Percentiles rank a stretch among this genome's conserved stretches.
Conservation (phyloP, 768 basidiomycete genomes). For the Tephrocybe sp. region DNA sequence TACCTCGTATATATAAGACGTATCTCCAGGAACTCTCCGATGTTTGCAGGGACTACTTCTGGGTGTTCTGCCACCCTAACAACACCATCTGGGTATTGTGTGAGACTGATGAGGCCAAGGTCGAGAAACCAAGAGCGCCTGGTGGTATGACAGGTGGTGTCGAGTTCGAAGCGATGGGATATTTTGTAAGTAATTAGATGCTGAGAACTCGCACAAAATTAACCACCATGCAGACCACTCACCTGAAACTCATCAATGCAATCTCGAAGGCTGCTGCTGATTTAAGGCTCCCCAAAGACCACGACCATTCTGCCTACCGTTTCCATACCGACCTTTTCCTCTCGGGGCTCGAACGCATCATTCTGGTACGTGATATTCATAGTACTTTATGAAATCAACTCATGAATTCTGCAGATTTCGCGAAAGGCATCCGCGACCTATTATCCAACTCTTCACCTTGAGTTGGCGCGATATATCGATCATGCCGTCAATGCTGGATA, state of each 20-base stretch:
- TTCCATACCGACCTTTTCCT: slow-evolving; percentile 89
- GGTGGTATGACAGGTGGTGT: slow-evolving; percentile 99
- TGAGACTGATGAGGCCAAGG: slow-evolving; percentile 81
- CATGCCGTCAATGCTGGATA: slow-evolving; percentile 65
- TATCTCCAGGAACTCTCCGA: slow-evolving; percentile 86
- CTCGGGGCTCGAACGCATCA: slow-evolving; percentile 88
- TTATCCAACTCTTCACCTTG: slow-evolving; percentile 93
- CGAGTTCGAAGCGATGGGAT: slow-evolving; percentile 95
- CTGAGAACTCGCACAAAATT: not conserved
- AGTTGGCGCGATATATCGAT: slow-evolving; percentile 84
- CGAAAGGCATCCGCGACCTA: slow-evolving; percentile 94
- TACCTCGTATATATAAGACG: slow-evolving; percentile 73
- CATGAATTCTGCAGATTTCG: slow-evolving; percentile 59
- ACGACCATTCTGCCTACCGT: slow-evolving; percentile 74
- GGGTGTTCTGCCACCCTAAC: slow-evolving; percentile 96
- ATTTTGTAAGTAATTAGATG: slow-evolving; percentile 62
- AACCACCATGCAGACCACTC: slow-evolving; percentile 61
- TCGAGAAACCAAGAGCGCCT: slow-evolving; percentile 90
- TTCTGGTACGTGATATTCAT: slow-evolving; percentile 60
- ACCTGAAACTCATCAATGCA: slow-evolving; percentile 84
- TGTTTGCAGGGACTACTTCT: slow-evolving; percentile 91
- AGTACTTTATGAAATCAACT: no score
- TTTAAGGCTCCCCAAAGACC: slow-evolving; percentile 62
- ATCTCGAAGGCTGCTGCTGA: slow-evolving; percentile 66
- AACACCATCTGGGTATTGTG: slow-evolving; percentile 88